Percentiles rank a stretch among this genome's conserved stretches.
phyloP scores from a whole-genome alignment of 73 alveolate genomes.

The Strombidium stylifer region DNA sequence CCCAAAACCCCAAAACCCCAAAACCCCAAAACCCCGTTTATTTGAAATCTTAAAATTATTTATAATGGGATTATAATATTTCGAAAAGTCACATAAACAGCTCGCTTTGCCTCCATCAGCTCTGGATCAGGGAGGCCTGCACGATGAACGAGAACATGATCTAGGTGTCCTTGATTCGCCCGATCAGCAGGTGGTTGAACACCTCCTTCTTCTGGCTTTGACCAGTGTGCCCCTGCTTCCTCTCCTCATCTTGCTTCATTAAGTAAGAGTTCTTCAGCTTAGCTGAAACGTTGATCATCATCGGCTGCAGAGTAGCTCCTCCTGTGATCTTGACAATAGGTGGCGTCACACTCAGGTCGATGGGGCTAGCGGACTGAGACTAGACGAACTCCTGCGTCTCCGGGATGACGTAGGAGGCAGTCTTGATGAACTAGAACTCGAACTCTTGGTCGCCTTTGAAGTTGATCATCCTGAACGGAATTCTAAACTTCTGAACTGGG shows the following conservation, averaged over 20 bases:
- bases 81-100: too few relatives aligned
- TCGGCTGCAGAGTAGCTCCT: conserved; percentile 21
- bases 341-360: conserved; percentile 19
- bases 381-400: not conserved
- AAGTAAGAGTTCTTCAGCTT: conserved; percentile 37
- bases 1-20: too few relatives aligned
- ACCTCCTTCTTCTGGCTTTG: too few relatives aligned
- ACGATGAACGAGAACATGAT: conserved; percentile 20
- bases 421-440: conserved; percentile 39
- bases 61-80: too few relatives aligned
- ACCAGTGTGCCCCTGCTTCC: not conserved
- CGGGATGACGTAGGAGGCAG: conserved; percentile 1
- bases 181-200: conserved; percentile 18
- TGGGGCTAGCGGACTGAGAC: conserved; percentile 11
- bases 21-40: too few relatives aligned
- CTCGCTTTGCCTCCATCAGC: too few relatives aligned
- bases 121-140: conserved; percentile 6
- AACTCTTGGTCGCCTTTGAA: conserved; percentile 41
- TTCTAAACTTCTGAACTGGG: conserved; percentile 40
- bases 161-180: conserved; percentile 14
- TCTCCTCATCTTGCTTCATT: not conserved
- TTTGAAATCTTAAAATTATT: too few relatives aligned
- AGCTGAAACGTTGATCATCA: conserved; percentile 36
- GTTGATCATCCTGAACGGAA: conserved; percentile 52
- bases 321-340: conserved; percentile 40